These are phyloP conservation scores for Solanum appendiculatum DNA, from an alignment of 257 asterid genomes.

Conservation along the genomic window DNA sequence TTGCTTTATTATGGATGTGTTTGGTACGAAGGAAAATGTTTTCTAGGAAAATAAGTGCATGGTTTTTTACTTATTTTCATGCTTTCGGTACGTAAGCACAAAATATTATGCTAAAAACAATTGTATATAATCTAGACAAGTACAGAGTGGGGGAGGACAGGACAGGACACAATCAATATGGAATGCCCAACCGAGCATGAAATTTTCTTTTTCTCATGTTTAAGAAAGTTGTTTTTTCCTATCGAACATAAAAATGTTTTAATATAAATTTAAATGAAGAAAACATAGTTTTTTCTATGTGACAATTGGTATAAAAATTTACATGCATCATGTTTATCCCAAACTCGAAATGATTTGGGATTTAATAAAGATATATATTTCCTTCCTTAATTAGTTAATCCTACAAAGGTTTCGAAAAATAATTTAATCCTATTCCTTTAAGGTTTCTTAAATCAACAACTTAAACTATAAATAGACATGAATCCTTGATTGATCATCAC, in stretches of 20 bases:
- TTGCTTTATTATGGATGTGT: not conserved
- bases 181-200: not conserved
- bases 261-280: not conserved
- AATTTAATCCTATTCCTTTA: not conserved
- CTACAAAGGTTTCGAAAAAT: not conserved
- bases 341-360: not conserved
- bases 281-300: not conserved
- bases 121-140: not conserved
- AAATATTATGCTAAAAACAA: not conserved
- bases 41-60: not conserved
- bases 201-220: not conserved
- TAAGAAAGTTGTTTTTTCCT: not conserved
- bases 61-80: not conserved
- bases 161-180: not conserved
- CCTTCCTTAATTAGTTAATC: not conserved
- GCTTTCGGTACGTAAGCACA: fast-evolving
- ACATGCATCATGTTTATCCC: not conserved
- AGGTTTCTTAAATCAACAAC: not conserved
- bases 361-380: not conserved
- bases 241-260: no score
- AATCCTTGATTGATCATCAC: not conserved
- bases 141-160: not conserved
- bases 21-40: not conserved
- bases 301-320: not conserved
- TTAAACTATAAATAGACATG: not conserved